These are phyloP conservation scores for Hypoxylon rubiginosum DNA, from an alignment of 2,329 filamentous ascomycete genomes.

Conservation along the genomic window DNA sequence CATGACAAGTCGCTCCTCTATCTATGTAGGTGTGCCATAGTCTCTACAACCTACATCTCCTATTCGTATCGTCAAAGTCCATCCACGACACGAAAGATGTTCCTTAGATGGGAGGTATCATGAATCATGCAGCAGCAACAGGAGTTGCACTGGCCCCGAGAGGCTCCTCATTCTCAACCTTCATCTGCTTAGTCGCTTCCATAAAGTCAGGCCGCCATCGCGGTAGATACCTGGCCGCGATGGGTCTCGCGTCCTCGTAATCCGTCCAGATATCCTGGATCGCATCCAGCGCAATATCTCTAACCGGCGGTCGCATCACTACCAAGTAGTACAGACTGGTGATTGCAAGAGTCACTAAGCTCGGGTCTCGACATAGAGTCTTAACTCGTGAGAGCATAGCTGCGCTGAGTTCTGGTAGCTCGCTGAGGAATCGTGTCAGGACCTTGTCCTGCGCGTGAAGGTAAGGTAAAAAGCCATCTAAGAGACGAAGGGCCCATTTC, in stretches of 20 bases:
- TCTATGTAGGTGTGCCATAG: no score
- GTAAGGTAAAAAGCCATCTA: conserved; percentile 91
- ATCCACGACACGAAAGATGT: not conserved
- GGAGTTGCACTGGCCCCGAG: conserved; percentile 38
- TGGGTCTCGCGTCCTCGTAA: conserved; percentile 73
- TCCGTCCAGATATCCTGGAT: conserved; percentile 77
- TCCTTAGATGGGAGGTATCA: not conserved
- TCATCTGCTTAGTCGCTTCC: conserved; percentile 51
- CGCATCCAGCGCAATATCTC: conserved; percentile 73
- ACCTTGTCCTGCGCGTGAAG: conserved; percentile 92
- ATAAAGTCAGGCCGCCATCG: conserved; percentile 71
- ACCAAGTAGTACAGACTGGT: conserved; percentile 76
- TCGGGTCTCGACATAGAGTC: conserved; percentile 74
- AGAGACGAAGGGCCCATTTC: conserved; percentile 81
- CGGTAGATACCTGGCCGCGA: conserved; percentile 72
- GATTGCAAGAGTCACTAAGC: conserved; percentile 72
- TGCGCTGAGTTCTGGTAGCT: conserved; percentile 84
- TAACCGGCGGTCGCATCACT: conserved; percentile 75
- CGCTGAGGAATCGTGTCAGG: conserved; percentile 89
- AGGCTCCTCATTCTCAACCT: conserved; percentile 33
- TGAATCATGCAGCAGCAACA: conserved; percentile 39
- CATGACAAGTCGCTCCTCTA: not conserved
- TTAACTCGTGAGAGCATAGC: conserved; percentile 81
- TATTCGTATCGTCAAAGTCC: not conserved
- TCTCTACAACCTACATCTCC: not conserved